Evolutionary conservation across 495 filamentous ascomycete genomes (phyloP), one percentile per base, ranked within the genome.

Genomic region (Lasiosphaeris hirsuta): DNA sequence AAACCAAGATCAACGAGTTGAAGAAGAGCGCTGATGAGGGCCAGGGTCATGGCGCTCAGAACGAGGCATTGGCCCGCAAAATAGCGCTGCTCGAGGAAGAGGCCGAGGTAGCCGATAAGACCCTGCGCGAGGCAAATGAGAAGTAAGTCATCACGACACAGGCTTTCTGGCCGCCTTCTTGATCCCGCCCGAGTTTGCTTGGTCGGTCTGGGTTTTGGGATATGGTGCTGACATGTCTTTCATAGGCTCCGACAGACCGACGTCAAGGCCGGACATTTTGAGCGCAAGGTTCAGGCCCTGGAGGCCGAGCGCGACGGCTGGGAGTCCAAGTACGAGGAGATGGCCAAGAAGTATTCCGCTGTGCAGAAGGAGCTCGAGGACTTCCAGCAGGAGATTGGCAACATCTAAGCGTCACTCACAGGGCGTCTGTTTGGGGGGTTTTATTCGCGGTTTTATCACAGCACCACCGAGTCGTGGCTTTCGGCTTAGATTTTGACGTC

Each of bases 221-320:
- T 15, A 34, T 30, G 9, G 10, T 41, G 39, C 39, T 41, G 10
- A 11, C 14, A 41, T 42, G 19, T 53, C 42, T 19, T 41, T 14
- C 19, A 42, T 58, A 99, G 94, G 77, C 90, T 97, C 67, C 91
- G 95, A 66, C 92, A 96, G 78, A 97, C 94, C 74, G 94, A 97
- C 73, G 91, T 97, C 77, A 97, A 97, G 80, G 91, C 94, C 70
- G 95, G 93, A 59, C 94, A 99, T 82, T 96, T 91, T 77, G 95
- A 97, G 78, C 95, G 95, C 80, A 97, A 99, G 79, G 94, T 99
- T 61, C 88, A 95, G 72, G 96, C 93, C 63, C 85, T 99, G 61
- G 94, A 99, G 75, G 75, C 80, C 56, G 82, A 90, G 65, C 86
- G 88, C 61, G 90, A 96, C 72, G 80, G 90, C 72, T 96, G 92